Percentiles rank a stretch among this genome's conserved stretches.
These are phyloP conservation scores for Beauveria australis DNA, from an alignment of 2,329 filamentous ascomycete genomes.

Conservation along the genomic window DNA sequence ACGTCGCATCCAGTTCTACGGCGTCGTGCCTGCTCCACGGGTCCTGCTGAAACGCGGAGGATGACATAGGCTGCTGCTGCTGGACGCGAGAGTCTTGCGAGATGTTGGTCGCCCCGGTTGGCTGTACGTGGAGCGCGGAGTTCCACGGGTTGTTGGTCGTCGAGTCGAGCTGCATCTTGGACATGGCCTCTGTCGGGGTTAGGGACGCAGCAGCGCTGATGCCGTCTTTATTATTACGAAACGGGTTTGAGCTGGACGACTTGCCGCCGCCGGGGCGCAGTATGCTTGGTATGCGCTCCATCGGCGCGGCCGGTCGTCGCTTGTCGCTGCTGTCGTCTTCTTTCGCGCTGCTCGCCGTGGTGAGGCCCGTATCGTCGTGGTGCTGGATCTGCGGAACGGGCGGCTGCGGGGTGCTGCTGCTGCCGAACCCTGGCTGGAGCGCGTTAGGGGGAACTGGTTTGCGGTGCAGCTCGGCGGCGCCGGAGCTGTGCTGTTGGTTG, in stretches of 20 bases:
- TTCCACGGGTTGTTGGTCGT: conserved; percentile 29
- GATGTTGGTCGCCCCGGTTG: not conserved
- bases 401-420: not conserved
- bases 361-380: not conserved
- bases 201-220: conserved; percentile 19
- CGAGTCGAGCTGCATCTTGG: conserved; percentile 35
- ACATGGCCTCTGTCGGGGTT: conserved; percentile 30
- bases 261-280: conserved; percentile 22
- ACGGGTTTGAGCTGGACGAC: conserved; percentile 43
- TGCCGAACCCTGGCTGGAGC: not conserved
- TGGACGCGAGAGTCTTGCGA: not conserved
- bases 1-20: conserved; percentile 23
- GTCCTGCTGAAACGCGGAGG: conserved; percentile 21
- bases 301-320: not conserved
- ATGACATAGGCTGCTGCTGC: conserved; percentile 12
- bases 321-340: not conserved
- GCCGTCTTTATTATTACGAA: conserved; percentile 36
- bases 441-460: not conserved
- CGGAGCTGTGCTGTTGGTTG: not conserved
- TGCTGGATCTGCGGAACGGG: not conserved
- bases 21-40: conserved; percentile 20
- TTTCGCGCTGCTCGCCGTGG: not conserved
- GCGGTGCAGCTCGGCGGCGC: not conserved
- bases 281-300: conserved; percentile 5
- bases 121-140: conserved; percentile 17